A percentile compares a stretch with the other conserved stretches of the same genome.
These are phyloP conservation scores for Venturia pyrina DNA, from an alignment of 2,329 filamentous ascomycete genomes.

Conservation along the genomic window DNA sequence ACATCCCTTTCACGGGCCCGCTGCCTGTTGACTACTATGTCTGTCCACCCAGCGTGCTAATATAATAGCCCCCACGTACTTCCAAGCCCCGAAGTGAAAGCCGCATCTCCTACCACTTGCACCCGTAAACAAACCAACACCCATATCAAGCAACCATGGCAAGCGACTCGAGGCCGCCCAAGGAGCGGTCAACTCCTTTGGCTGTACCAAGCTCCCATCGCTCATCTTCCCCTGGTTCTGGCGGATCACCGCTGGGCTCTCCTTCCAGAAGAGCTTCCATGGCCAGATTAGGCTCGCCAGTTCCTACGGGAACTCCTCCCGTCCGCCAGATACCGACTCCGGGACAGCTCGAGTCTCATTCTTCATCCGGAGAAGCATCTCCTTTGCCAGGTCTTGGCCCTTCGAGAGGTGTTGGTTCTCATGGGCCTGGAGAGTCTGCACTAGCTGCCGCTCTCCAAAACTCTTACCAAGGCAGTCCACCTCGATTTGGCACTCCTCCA, in stretches of 20 bases:
- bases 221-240: not conserved
- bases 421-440: conserved; percentile 69
- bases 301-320: conserved; percentile 33
- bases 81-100: not conserved
- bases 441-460: conserved; percentile 79
- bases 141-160: not conserved
- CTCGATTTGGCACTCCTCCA: conserved; percentile 51
- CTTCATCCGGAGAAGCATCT: conserved; percentile 36
- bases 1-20: not conserved
- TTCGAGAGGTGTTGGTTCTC: conserved; percentile 50
- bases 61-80: not conserved
- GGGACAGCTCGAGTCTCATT: conserved; percentile 31
- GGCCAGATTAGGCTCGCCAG: conserved; percentile 12
- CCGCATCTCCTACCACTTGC: not conserved
- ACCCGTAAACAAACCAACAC: not conserved
- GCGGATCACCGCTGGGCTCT: conserved; percentile 9
- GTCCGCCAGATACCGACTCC: conserved; percentile 41
- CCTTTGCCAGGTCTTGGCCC: conserved; percentile 55
- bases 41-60: not conserved
- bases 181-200: conserved; percentile 1
- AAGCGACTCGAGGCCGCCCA: not conserved
- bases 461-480: conserved; percentile 56
- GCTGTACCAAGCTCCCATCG: not conserved
- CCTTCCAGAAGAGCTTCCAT: conserved; percentile 12
- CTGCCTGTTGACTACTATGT: not conserved